Evolutionary conservation across 176 grass and related monocot genomes (phyloP).

Genomic region (Musa troglodytarum): DNA sequence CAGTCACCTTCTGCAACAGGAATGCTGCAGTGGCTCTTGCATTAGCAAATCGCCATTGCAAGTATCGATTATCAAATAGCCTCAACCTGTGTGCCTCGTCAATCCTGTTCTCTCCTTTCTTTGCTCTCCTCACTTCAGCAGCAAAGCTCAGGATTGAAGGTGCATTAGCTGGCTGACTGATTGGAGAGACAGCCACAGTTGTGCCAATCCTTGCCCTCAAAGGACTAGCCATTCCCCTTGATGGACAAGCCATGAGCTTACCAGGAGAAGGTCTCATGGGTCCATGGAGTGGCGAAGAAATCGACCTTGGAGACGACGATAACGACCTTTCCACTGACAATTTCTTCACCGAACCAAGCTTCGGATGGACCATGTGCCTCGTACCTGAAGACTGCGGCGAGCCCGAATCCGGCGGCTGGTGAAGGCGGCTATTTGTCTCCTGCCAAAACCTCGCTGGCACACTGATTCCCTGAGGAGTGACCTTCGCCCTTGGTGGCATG

Average conservation of each 20-base stretch:
- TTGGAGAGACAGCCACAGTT: not conserved
- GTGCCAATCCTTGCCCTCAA: constrained; percentile 35
- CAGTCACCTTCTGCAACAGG: constrained; percentile 37
- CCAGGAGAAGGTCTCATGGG: constrained; percentile 40
- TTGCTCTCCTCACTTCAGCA: constrained; percentile 50
- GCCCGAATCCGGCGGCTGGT: constrained; percentile 35
- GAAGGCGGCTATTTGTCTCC: constrained; percentile 32
- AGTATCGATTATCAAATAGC: constrained; percentile 51
- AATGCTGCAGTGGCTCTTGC: constrained; percentile 53
- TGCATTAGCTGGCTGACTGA: constrained; percentile 38
- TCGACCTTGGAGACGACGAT: constrained; percentile 35
- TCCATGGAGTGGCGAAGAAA: constrained; percentile 9
- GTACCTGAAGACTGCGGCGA: constrained; percentile 26
- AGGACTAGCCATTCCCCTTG: constrained; percentile 54
- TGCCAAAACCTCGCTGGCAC: constrained; percentile 58
- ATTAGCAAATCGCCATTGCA: constrained; percentile 86
- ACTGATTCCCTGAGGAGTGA: constrained; percentile 31
- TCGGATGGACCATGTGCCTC: constrained; percentile 1
- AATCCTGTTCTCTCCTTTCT: constrained; percentile 54
- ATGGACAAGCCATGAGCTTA: constrained; percentile 35
- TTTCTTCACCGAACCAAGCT: constrained; percentile 8
- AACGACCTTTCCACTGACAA: constrained; percentile 5
- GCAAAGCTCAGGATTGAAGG: constrained; percentile 40
- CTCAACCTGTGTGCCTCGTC: constrained; percentile 65
- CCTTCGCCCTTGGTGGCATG: constrained; percentile 16